Base-by-base conservation (phyloP, 345 rosid genomes). In the Carallia pectinifolia region DNA sequence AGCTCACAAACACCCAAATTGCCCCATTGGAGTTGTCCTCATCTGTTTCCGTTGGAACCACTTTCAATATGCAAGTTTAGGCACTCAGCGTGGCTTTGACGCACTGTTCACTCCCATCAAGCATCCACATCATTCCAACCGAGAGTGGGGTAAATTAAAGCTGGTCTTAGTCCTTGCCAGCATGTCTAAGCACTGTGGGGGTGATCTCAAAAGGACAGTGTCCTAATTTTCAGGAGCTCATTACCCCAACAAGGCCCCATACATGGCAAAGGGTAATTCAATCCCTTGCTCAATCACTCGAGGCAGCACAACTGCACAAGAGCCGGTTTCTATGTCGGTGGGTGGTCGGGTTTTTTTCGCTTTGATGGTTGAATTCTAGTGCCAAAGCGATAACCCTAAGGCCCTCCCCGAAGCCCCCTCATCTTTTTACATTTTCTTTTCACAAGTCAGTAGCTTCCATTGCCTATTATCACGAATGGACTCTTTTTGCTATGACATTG, bases 111-210 rank as follows among this genome's bases (percentile, higher is more conserved):
- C 68, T 66, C 58, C 74, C 58, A 71, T 72, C 55, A 74, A 5
- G 44, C 79, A 71, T 74, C 83, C 79, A 72, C 79, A 77, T 84
- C 85, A 70, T 70, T 79, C 85, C 82, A 84, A 75, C 85, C 77
- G 27, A 36, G 62, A 33, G 80, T 81, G 80, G 85, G 83, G 78
- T 62, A 59, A 58, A 5, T 62, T 61, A 74, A 65, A 79, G 77
- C 77, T 70, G 75, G 81, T 81, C 79, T 59, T 75, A 55, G 69
- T 79, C 71, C 59, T 76, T 73, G 78, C 83, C 76, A 70, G 78
- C 78, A 73, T 75, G 66, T 62, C 47, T 72, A 34, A 73, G 61
- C 75, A 77, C 48, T 71, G 85, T 80, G 81, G 86, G 83, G 83
- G 84, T 74, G 82, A 31, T 56, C 67, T 77, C 69, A 30, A 74